phyloP scores from a whole-genome alignment of 352 stramenopile species.

The Phytophthora fragariaefolia region DNA sequence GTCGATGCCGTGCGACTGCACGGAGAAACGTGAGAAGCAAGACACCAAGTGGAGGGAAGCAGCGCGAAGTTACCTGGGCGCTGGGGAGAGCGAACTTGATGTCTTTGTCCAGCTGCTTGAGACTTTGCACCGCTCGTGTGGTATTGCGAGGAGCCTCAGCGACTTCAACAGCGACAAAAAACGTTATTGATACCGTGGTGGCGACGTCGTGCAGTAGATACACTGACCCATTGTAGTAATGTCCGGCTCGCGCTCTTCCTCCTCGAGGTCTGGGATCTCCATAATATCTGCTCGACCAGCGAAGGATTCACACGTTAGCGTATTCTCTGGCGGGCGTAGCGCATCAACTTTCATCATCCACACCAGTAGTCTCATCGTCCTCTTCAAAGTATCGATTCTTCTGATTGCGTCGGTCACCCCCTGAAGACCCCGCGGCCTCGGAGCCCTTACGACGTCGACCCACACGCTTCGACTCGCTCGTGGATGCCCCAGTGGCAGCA shows the following conservation, averaged over 20 bases:
- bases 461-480: slow-evolving; percentile 57
- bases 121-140: slow-evolving; percentile 66
- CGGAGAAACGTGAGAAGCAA: not conserved
- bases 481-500: slow-evolving; percentile 16
- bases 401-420: slow-evolving; percentile 44
- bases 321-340: not conserved
- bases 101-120: slow-evolving; percentile 82
- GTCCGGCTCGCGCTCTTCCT: slow-evolving; percentile 80
- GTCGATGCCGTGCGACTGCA: slow-evolving; percentile 66
- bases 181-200: not conserved
- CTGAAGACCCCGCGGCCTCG: slow-evolving; percentile 26
- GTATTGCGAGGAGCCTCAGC: slow-evolving; percentile 82
- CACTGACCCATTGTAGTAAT: slow-evolving; percentile 58
- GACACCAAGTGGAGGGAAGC: not conserved
- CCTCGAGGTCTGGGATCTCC: slow-evolving; percentile 82
- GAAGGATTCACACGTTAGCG: not conserved
- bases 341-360: not conserved
- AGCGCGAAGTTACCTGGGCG: slow-evolving; percentile 35
- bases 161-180: slow-evolving; percentile 38
- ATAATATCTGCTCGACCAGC: slow-evolving; percentile 56
- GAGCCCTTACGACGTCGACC: slow-evolving; percentile 65
- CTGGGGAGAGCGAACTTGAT: slow-evolving; percentile 81
- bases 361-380: slow-evolving; percentile 66
- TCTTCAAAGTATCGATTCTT: slow-evolving; percentile 85
- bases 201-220: not conserved